Evolutionary conservation across 2,329 filamentous ascomycete species (phyloP).

Genomic region (Trichoderma harzianum): DNA sequence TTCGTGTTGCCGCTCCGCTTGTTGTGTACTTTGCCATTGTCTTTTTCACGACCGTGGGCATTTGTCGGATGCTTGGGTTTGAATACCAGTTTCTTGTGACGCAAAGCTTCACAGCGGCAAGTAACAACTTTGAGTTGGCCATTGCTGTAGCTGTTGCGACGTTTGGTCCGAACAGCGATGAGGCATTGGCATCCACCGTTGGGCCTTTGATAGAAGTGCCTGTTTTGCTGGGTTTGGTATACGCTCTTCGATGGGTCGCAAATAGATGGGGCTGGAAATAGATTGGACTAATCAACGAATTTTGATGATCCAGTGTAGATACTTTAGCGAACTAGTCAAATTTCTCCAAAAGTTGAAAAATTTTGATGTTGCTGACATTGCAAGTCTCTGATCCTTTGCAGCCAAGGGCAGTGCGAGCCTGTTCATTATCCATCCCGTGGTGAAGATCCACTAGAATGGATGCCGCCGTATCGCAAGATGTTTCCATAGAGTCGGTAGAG

Average conservation of each 20-base stretch:
- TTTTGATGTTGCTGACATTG: constrained; percentile 17
- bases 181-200: constrained; percentile 79
- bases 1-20: constrained; percentile 76
- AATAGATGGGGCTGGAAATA: constrained; percentile 52
- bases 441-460: constrained; percentile 17
- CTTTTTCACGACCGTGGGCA: constrained; percentile 65
- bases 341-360: constrained; percentile 19
- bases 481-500: not conserved
- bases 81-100: constrained; percentile 68
- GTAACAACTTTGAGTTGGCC: constrained; percentile 90
- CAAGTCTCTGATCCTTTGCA: constrained; percentile 12
- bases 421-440: constrained; percentile 1
- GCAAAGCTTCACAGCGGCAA: constrained; percentile 84
- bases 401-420: constrained; percentile 15
- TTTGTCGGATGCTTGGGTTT: constrained; percentile 65
- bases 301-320: not conserved
- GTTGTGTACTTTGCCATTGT: constrained; percentile 76
- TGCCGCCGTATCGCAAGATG: constrained; percentile 17
- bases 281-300: not conserved
- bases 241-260: constrained; percentile 61
- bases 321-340: not conserved
- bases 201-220: constrained; percentile 85
- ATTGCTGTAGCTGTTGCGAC: constrained; percentile 84
- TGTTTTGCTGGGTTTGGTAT: constrained; percentile 73
- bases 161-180: constrained; percentile 72